Conservation (phyloP, 192 early-diverging fungal genomes). For the Funneliformis geosporum region DNA sequence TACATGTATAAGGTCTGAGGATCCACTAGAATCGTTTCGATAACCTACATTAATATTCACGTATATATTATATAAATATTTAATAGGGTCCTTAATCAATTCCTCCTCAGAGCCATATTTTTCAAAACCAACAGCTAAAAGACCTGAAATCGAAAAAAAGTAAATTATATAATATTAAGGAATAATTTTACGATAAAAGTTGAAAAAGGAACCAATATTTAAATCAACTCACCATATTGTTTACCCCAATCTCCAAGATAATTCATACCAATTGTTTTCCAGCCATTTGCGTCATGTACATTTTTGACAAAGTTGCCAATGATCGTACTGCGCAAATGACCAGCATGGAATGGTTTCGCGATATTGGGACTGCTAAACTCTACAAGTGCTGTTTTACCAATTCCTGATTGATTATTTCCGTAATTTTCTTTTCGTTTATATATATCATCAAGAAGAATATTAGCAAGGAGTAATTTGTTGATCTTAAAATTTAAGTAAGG, state of each 20-base stretch:
- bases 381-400: slow-evolving; percentile 79
- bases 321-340: slow-evolving; percentile 96
- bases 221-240: slow-evolving; percentile 77
- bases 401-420: slow-evolving; percentile 65
- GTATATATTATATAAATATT: slow-evolving; percentile 91
- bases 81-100: slow-evolving; percentile 80
- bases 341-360: slow-evolving; percentile 98
- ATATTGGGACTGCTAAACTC: slow-evolving; percentile 98
- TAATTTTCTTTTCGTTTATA: slow-evolving; percentile 54
- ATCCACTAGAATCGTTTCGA: background rate
- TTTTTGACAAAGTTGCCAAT: slow-evolving; percentile 93
- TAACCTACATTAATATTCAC: slow-evolving; percentile 80
- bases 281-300: slow-evolving; percentile 81
- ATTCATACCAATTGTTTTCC: slow-evolving; percentile 91
- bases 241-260: slow-evolving; percentile 99
- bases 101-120: slow-evolving; percentile 80
- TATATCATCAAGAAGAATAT: slow-evolving; percentile 58
- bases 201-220: slow-evolving; percentile 23
- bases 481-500: slow-evolving; percentile 80
- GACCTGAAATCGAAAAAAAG: slow-evolving; percentile 44
- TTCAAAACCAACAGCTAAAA: slow-evolving; percentile 88
- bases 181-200: slow-evolving; percentile 2
- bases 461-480: slow-evolving; percentile 54
- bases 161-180: slow-evolving; percentile 13
- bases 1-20: background rate